Percentiles rank a stretch among this genome's conserved stretches.
phyloP scores from a whole-genome alignment of 2,329 filamentous ascomycete genomes.

The Chaetomiaceae sp. region DNA sequence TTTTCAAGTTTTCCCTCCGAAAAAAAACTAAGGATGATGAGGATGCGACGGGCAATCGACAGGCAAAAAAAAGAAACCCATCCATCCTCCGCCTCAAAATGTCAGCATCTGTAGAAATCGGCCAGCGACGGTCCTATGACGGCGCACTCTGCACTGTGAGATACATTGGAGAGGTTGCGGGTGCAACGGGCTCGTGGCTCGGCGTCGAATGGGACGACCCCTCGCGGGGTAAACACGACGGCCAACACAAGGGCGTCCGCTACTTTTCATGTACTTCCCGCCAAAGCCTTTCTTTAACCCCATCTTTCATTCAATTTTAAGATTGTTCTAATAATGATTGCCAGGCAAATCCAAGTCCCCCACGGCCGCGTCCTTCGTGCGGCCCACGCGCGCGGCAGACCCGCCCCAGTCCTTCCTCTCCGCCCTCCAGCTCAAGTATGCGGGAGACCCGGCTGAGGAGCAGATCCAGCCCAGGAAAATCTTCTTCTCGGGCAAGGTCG shows the following conservation, averaged over 20 bases:
- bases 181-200: slow-evolving; percentile 76
- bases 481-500: slow-evolving; percentile 71
- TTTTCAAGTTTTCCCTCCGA: background rate
- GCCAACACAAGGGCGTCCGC: slow-evolving; percentile 68
- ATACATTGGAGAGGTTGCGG: slow-evolving; percentile 71
- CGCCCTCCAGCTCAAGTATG: slow-evolving; percentile 81
- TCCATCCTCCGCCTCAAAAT: background rate
- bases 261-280: slow-evolving; percentile 80
- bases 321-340: background rate
- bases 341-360: slow-evolving; percentile 56
- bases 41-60: background rate
- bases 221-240: slow-evolving; percentile 82
- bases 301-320: background rate
- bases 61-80: background rate
- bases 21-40: background rate
- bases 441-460: slow-evolving; percentile 46
- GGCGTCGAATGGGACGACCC: slow-evolving; percentile 96
- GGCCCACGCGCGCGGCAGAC: slow-evolving; percentile 68
- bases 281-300: background rate
- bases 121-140: slow-evolving; percentile 76
- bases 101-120: slow-evolving; percentile 41
- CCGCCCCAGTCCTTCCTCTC: slow-evolving; percentile 67
- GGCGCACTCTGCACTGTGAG: slow-evolving; percentile 76
- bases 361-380: slow-evolving; percentile 81
- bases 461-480: slow-evolving; percentile 47